phyloP scores from a whole-genome alignment of 2,329 filamentous ascomycete genomes.

The Paraphoma chrysanthemicola region DNA sequence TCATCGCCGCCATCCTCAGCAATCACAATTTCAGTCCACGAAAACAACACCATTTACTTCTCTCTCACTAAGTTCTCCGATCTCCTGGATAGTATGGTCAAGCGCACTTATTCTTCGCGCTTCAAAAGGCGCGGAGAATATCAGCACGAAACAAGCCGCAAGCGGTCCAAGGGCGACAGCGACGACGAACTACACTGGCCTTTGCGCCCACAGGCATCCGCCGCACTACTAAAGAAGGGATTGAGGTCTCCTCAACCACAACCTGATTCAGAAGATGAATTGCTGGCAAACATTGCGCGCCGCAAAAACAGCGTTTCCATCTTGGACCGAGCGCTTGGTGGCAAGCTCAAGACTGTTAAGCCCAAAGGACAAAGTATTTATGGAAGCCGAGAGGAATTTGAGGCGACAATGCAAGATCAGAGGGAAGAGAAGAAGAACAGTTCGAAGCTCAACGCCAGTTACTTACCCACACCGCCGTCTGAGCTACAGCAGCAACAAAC shows the following conservation, averaged over 20 bases:
- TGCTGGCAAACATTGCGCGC: neutral
- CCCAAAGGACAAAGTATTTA: conserved; percentile 14
- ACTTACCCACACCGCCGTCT: conserved; percentile 29
- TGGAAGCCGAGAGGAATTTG: conserved; percentile 19
- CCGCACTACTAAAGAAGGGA: neutral
- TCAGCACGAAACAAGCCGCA: conserved; percentile 12
- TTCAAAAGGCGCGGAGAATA: conserved; percentile 12
- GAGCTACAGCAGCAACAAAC: conserved; percentile 22
- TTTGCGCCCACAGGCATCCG: neutral
- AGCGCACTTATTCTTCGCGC: conserved; percentile 27
- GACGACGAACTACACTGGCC: conserved; percentile 7
- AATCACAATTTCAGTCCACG: neutral
- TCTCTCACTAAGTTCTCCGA: neutral
- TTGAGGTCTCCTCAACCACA: neutral
- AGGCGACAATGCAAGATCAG: conserved; percentile 14
- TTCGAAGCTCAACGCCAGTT: conserved; percentile 9
- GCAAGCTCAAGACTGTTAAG: conserved; percentile 8
- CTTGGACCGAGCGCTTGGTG: conserved; percentile 22
- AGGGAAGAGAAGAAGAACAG: conserved; percentile 5
- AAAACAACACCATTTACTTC: neutral
- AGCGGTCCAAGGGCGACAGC: conserved; percentile 21
- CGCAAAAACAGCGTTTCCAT: conserved; percentile 9
- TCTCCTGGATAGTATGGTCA: neutral
- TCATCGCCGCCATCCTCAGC: neutral
- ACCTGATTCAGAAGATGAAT: neutral